A percentile compares a stretch with the other conserved stretches of the same genome.
Conservation (phyloP, 495 filamentous ascomycete species). For the Sporormia fimetaria region DNA sequence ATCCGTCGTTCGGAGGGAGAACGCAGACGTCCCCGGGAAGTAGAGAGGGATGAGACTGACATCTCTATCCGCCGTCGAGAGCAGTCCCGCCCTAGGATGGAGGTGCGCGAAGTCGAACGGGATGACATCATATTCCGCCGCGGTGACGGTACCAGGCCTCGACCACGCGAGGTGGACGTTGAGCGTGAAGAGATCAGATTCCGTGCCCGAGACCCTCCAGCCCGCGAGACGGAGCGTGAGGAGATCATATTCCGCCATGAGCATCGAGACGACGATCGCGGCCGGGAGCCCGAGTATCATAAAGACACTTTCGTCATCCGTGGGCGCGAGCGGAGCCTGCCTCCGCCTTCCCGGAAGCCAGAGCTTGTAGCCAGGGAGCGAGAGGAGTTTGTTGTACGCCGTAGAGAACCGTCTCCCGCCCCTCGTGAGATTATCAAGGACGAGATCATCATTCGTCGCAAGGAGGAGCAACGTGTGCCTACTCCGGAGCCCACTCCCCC, state of each 20-base stretch:
- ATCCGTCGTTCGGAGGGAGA: conserved; percentile 26
- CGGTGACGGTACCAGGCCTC: conserved; percentile 19
- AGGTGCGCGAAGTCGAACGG: conserved; percentile 23
- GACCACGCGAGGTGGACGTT: conserved; percentile 23
- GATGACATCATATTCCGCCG: conserved; percentile 28
- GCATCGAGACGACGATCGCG: conserved; percentile 17
- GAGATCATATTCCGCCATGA: conserved; percentile 29
- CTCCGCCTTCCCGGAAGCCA: conserved; percentile 18
- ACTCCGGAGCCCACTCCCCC: conserved; percentile 30
- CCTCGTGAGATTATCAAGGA: conserved; percentile 28
- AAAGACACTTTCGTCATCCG: conserved; percentile 25
- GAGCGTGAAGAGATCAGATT: conserved; percentile 30
- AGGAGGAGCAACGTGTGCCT: conserved; percentile 24
- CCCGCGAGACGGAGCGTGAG: conserved; percentile 22
- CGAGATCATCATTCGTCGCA: conserved; percentile 34
- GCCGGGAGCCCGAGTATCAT: conserved; percentile 25
- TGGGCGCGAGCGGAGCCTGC: conserved; percentile 21
- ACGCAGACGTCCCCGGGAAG: conserved; percentile 21
- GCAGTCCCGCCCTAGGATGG: conserved; percentile 12
- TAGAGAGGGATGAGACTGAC: conserved; percentile 29
- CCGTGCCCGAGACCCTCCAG: conserved; percentile 10
- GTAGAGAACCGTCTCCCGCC: conserved; percentile 25
- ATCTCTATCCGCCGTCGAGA: conserved; percentile 20
- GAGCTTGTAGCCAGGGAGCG: conserved; percentile 28
- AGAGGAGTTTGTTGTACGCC: conserved; percentile 32